Conservation (phyloP, 78 protist species). For the Dictyostelium brefeldianum region DNA sequence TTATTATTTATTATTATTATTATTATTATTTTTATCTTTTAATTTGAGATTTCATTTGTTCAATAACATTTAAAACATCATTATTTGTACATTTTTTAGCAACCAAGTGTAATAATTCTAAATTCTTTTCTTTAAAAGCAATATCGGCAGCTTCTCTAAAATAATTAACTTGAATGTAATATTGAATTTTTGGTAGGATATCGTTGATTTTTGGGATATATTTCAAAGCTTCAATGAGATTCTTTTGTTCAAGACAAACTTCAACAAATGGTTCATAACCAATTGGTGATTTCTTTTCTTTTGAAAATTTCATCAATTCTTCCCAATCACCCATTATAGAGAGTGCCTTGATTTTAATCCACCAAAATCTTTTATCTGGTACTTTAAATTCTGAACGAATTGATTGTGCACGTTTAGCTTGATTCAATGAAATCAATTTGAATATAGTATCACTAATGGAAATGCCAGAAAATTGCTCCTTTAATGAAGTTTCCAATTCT, state of each 20-base stretch:
- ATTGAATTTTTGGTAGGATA: constrained; percentile 27
- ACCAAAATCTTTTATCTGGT: constrained; percentile 83
- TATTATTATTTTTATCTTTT: constrained; percentile 13
- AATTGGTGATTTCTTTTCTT: constrained; percentile 84
- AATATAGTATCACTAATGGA: constrained; percentile 64
- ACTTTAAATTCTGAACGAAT: constrained; percentile 68
- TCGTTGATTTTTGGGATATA: constrained; percentile 80
- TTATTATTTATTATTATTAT: background rate
- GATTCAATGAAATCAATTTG: constrained; percentile 37
- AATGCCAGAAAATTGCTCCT: constrained; percentile 23
- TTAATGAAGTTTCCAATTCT: constrained; percentile 52
- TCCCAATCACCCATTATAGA: constrained; percentile 38
- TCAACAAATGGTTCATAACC: constrained; percentile 87
- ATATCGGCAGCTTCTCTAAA: constrained; percentile 79
- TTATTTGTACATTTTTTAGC: constrained; percentile 64
- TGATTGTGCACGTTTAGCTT: constrained; percentile 16
- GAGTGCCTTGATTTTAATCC: constrained; percentile 82
- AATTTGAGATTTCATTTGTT: constrained; percentile 71
- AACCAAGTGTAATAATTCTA: constrained; percentile 48
- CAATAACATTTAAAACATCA: constrained; percentile 33
- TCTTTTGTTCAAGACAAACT: constrained; percentile 56
- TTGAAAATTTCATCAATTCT: constrained; percentile 46
- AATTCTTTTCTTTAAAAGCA: constrained; percentile 71
- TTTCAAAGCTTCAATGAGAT: constrained; percentile 61
- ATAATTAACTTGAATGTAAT: constrained; percentile 52